These are phyloP conservation scores for Xerocomus cyaneibrunnescens DNA, from an alignment of 1,284 basidiomycete species.

Conservation along the genomic window DNA sequence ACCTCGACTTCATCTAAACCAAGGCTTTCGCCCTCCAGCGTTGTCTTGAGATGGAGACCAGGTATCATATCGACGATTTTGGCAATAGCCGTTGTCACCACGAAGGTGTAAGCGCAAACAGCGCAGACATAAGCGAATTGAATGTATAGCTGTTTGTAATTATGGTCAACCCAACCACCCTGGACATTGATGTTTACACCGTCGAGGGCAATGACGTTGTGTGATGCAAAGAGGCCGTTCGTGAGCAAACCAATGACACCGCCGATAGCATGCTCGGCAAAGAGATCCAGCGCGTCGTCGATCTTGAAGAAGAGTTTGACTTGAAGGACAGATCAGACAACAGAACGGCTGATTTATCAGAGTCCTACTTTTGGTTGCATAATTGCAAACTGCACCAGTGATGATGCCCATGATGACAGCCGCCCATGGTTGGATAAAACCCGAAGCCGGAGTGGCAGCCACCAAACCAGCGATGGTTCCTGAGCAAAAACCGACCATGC, in stretches of 20 bases:
- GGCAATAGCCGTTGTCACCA: constrained; percentile 65
- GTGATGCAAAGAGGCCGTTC: constrained; percentile 79
- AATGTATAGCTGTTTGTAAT: constrained; percentile 77
- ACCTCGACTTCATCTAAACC: constrained; percentile 91
- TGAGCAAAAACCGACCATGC: constrained; percentile 86
- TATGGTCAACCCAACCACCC: constrained; percentile 72
- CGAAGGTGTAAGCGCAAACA: constrained; percentile 63
- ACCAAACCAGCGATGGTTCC: constrained; percentile 90
- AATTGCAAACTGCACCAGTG: constrained; percentile 78
- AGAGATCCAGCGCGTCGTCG: constrained; percentile 85
- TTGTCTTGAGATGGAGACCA: constrained; percentile 70
- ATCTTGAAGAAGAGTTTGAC: constrained; percentile 68
- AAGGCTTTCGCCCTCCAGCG: constrained; percentile 75
- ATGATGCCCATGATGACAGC: constrained; percentile 78
- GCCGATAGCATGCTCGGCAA: constrained; percentile 89
- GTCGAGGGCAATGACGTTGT: constrained; percentile 64
- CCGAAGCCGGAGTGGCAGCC: constrained; percentile 84
- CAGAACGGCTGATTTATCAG: not conserved
- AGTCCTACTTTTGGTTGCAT: constrained; percentile 77
- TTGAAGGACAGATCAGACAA: constrained; percentile 30
- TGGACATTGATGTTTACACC: constrained; percentile 66
- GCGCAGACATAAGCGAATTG: constrained; percentile 84
- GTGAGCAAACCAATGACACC: constrained; percentile 83
- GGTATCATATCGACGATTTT: constrained; percentile 77
- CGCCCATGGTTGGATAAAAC: constrained; percentile 65